Percentiles rank a stretch among this genome's conserved stretches.
These are phyloP conservation scores for Mentha longifolia DNA, from an alignment of 257 asterid species.

Conservation along the genomic window DNA sequence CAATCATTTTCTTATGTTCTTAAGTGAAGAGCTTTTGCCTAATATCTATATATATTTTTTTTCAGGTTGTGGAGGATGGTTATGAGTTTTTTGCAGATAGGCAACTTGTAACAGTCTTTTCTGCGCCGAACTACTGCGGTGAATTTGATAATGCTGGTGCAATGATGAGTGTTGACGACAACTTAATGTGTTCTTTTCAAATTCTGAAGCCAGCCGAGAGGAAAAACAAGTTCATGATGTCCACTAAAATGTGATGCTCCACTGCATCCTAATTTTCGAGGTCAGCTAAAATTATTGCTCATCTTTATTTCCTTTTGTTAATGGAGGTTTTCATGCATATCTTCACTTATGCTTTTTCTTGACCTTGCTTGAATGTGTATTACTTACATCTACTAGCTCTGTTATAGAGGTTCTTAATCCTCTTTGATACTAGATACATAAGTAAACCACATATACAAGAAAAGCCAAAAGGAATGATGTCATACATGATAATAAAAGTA, in stretches of 20 bases:
- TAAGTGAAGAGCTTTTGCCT: constrained; percentile 4
- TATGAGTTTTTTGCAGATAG: constrained; percentile 66
- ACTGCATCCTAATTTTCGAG: constrained; percentile 34
- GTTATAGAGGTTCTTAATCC: neutral
- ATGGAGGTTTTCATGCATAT: constrained; percentile 1
- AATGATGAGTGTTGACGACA: constrained; percentile 58
- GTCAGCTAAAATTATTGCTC: constrained; percentile 36
- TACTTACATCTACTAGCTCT: constrained; percentile 1
- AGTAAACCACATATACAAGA: neutral
- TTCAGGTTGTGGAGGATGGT: constrained; percentile 67
- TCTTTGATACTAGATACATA: neutral
- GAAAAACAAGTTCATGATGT: constrained; percentile 58
- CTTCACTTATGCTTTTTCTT: neutral
- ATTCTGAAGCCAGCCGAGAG: constrained; percentile 63
- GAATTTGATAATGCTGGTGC: constrained; percentile 68
- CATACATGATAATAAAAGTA: neutral
- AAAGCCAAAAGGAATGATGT: neutral
- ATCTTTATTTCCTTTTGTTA: neutral
- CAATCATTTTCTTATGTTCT: constrained; percentile 14
- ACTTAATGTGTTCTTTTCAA: constrained; percentile 55
- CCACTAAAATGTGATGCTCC: constrained; percentile 55
- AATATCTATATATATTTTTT: neutral
- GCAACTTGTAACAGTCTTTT: constrained; percentile 61
- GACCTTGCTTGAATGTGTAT: constrained; percentile 6
- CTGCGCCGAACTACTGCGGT: constrained; percentile 64